phyloP scores from a whole-genome alignment of 768 basidiomycete species.

The Pisolithus marmoratus region DNA sequence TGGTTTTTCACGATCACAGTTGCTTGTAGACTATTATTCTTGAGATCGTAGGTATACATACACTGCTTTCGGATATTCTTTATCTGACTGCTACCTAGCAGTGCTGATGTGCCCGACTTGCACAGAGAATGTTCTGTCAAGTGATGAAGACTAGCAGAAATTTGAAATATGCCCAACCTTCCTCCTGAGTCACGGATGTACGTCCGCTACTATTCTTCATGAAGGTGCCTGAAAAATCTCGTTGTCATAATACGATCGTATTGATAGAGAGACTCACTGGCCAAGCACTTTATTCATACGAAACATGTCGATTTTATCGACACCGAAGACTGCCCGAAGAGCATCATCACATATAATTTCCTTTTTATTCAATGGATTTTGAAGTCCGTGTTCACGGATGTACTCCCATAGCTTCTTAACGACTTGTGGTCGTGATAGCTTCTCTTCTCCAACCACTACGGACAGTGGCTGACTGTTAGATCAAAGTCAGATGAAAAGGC shows the following conservation, averaged over 20 bases:
- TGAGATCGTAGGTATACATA: neutral
- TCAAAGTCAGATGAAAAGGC: slow-evolving; percentile 4
- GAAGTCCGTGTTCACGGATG: slow-evolving; percentile 74
- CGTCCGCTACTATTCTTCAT: slow-evolving; percentile 17
- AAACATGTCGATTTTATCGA: slow-evolving; percentile 88
- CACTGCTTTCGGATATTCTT: no score
- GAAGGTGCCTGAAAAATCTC: slow-evolving; percentile 22
- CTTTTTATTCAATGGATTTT: slow-evolving; percentile 78
- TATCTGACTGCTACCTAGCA: no score
- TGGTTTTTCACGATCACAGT: neutral
- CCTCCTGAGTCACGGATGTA: neutral
- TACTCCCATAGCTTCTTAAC: slow-evolving; percentile 90
- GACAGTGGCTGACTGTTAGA: slow-evolving; percentile 62
- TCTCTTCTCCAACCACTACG: slow-evolving; percentile 57
- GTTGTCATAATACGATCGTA: neutral
- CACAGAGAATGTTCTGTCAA: neutral
- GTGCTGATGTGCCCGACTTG: no score
- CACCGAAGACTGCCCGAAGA: slow-evolving; percentile 69
- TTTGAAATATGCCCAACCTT: no score
- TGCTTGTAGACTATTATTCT: neutral
- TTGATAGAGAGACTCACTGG: slow-evolving; percentile 40
- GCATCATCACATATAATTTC: slow-evolving; percentile 81
- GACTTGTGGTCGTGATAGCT: slow-evolving; percentile 80
- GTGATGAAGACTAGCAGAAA: neutral
- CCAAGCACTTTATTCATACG: slow-evolving; percentile 90